Evolutionary conservation across 169 alveolate species (phyloP).

Genomic region (Cystoisospora suis): DNA sequence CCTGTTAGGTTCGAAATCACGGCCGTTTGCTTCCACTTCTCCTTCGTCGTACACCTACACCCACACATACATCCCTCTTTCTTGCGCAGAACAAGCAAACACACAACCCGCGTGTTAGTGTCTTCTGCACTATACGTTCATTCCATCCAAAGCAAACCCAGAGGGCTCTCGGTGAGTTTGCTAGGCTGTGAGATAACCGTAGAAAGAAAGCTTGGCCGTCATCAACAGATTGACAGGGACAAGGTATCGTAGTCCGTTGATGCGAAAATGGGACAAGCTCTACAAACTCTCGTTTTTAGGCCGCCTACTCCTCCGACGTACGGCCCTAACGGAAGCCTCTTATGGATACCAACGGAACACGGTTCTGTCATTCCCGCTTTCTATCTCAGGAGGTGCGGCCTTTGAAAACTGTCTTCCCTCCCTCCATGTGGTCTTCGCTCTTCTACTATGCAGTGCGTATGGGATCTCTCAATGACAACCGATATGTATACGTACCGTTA

Average conservation of each 20-base stretch:
- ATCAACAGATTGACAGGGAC: no score
- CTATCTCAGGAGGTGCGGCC: neutral
- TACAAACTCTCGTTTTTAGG: neutral
- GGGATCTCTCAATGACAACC: no score
- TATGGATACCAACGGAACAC: neutral
- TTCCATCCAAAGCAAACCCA: neutral
- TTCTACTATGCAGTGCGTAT: no score
- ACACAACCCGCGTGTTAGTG: no score
- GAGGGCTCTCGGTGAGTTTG: neutral
- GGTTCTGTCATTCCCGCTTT: neutral
- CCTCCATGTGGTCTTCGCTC: neutral
- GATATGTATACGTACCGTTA: neutral
- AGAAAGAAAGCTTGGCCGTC: no score
- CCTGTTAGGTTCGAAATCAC: no score
- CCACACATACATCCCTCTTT: no score
- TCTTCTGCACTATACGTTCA: neutral
- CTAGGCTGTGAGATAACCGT: neutral
- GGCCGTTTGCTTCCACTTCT: no score
- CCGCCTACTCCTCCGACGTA: neutral
- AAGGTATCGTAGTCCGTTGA: no score
- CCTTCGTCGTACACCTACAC: no score
- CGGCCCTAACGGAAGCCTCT: neutral
- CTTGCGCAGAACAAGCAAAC: no score
- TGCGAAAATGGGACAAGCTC: neutral
- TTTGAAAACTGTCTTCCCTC: neutral